Conservation (phyloP, 257 asterid genomes). For the Solanum pennellii region DNA sequence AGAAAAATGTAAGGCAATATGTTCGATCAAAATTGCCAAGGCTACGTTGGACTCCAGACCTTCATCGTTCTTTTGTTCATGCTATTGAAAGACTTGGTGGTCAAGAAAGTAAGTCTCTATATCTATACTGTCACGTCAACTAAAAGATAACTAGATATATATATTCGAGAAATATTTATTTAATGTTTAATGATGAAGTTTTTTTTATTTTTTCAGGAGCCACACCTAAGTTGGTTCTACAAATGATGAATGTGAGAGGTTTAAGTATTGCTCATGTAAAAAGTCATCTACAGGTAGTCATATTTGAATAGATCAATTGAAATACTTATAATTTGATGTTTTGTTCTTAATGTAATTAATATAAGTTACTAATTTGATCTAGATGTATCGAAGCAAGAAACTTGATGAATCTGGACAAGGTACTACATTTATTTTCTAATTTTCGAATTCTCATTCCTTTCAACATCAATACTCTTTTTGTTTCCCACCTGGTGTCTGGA, state of each 20-base stretch:
- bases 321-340: background rate
- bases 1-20: slow-evolving; percentile 46
- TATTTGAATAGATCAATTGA: background rate
- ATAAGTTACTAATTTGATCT: background rate
- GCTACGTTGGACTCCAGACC: slow-evolving; percentile 92
- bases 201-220: slow-evolving; percentile 43
- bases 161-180: background rate
- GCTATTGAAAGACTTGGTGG: slow-evolving; percentile 90
- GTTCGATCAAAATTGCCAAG: slow-evolving; percentile 79
- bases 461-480: too few species aligned
- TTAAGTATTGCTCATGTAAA: slow-evolving; percentile 90
- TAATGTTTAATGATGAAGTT: background rate
- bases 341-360: background rate
- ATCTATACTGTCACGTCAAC: background rate
- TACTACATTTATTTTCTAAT: slow-evolving; percentile 2
- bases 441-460: background rate
- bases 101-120: slow-evolving; percentile 68
- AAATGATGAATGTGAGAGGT: slow-evolving; percentile 80
- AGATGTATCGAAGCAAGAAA: slow-evolving; percentile 92
- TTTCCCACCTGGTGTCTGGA: too few species aligned
- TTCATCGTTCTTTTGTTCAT: slow-evolving; percentile 75
- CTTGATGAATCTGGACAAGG: slow-evolving; percentile 88
- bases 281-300: slow-evolving; percentile 83
- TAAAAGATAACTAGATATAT: background rate
- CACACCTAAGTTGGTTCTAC: slow-evolving; percentile 90